Base-by-base conservation (phyloP, 2,329 filamentous ascomycete species). In the Phialemonium atrogriseum region DNA sequence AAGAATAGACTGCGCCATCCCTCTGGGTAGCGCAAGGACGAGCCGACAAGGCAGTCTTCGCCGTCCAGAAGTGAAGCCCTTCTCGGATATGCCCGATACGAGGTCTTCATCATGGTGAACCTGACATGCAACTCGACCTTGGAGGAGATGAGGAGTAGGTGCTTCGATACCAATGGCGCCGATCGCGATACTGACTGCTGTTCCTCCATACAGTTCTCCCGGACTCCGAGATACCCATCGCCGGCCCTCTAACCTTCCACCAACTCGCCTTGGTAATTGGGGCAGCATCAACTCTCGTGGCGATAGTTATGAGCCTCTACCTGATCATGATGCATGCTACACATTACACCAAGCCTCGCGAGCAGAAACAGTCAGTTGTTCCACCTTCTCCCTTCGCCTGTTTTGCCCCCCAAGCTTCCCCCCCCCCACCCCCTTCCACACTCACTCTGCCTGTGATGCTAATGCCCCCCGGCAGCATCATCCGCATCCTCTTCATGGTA, bases 401-500 rank as follows among this genome's bases (percentile, higher is more conserved):
- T n/a, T n/a, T n/a, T n/a, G n/a, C n/a, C n/a, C n/a, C n/a, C n/a
- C n/a, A n/a, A n/a, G n/a, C 13, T 29, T 13, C 21, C 14, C 14
- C 5, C 7, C n/a, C 9, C 31, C 9, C 14, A 13, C 18, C 5
- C 24, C n/a, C n/a, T n/a, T n/a, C n/a, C n/a, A n/a, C n/a, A n/a
- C 10, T 21, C 5, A 27, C 23, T 20, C n/a, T 30, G 23, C 14
- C 12, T 26, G 29, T 36, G 35, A 34, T 24, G n/a, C 7, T 13
- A 14, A 29, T 32, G 10, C 28, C 35, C 18, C 12, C 29, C 21
- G 28, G 28, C 44, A 84, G 78, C 51, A 87, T 91, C 48, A 88
- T 93, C 46, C 83, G 86, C 29, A 89, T 94, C 43, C 70, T 94
- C 16, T 79, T 88, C 54, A 89, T 93, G 84, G 74, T 93, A 30